Percentiles rank a stretch among this genome's conserved stretches.
phyloP scores from a whole-genome alignment of 1,139 yeast genomes.

The Candida sojae region DNA sequence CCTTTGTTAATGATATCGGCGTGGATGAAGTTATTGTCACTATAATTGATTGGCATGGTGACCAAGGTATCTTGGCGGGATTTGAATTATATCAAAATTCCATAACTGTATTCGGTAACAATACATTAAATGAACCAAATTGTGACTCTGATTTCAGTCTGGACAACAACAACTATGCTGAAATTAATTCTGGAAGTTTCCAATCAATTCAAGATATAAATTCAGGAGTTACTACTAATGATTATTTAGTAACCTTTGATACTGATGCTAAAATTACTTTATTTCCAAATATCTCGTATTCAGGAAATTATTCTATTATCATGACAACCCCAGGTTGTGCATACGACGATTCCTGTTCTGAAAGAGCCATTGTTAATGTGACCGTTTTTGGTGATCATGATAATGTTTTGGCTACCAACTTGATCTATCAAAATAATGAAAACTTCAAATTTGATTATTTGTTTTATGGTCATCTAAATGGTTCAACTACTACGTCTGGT shows the following conservation, averaged over 20 bases:
- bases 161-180: constrained; percentile 35
- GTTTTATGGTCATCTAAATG: constrained; percentile 67
- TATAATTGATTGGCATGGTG: constrained; percentile 69
- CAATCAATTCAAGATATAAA: constrained; percentile 26
- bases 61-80: constrained; percentile 68
- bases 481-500: constrained; percentile 38
- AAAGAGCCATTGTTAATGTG: constrained; percentile 79
- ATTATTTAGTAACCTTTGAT: constrained; percentile 34
- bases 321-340: constrained; percentile 88
- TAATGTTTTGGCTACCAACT: constrained; percentile 37
- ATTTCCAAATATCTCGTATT: constrained; percentile 67
- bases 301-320: constrained; percentile 74
- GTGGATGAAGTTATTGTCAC: constrained; percentile 66
- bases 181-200: constrained; percentile 34
- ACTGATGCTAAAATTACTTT: constrained; percentile 53
- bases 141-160: constrained; percentile 41
- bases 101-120: constrained; percentile 67
- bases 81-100: constrained; percentile 70
- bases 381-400: constrained; percentile 56
- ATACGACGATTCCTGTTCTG: constrained; percentile 63
- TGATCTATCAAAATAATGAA: constrained; percentile 77
- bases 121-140: constrained; percentile 67
- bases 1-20: constrained; percentile 70
- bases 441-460: constrained; percentile 79
- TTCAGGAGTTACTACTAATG: constrained; percentile 20